Base-by-base conservation (phyloP, 768 basidiomycete genomes). In the Boletus vermiculosoides region DNA sequence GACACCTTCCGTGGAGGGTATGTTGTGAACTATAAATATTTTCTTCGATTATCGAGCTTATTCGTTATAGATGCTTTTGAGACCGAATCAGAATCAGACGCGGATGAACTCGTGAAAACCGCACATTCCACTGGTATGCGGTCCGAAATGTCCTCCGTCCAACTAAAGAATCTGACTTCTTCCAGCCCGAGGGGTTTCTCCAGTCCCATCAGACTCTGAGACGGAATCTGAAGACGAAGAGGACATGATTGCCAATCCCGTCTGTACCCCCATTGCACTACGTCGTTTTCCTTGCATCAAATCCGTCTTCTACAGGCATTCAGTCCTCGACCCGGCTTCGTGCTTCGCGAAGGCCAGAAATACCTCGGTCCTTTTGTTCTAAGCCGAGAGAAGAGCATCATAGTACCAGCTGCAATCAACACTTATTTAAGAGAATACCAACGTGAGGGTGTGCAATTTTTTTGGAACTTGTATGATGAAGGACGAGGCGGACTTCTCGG, bases 391-490 rank as follows among this genome's bases (percentile, higher is more conserved):
- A 65, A 75, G 44, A 70, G 73, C 33, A 76, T 84, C 22, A 76
- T 76, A 59, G 80, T 91, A 22, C 88, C 90, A 3, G 80, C 76
- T 9, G 71, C 85, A 4, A 87, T 97, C 64, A 96, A 95, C 70
- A 85, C 86, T 0, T 92, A 87, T 69, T 77, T 98, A n/a, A 86
- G 95, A 52, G 84, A 86, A 34, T 98, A 98, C 65, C 96, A 98
- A 66, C 80, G 92, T 34, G 87, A 94, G 12, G 96, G 96, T 9
- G 83, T 90, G 13, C 71, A 77, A 41, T 98, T 98, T 72, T 81
- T 98, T 48, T 97, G 83, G 73, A 76, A 80, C 15, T 80, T 86
- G 45, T 97, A 88, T 67, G 71, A 77, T 30, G 75, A 86, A 61
- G 80, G 79, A 0, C 76, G 78, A 44, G 96, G 96, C 0, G 95